Evolutionary conservation across 2,329 filamentous ascomycete species (phyloP).

Genomic region (Calonectria pauciramosa): DNA sequence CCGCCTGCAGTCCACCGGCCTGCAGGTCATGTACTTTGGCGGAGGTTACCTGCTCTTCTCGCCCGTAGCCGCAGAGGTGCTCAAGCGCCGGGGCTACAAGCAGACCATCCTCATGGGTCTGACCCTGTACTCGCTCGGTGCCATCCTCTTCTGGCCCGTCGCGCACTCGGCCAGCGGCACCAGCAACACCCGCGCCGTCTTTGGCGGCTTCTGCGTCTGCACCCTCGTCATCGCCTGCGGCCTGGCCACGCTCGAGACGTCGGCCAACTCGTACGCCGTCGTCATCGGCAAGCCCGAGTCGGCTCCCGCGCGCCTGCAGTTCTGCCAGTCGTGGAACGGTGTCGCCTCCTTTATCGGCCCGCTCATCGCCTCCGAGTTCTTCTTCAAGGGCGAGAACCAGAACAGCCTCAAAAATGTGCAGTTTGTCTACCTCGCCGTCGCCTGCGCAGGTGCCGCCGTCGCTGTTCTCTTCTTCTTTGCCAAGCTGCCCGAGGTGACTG

Average conservation of each 20-base stretch:
- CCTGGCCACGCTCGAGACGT: constrained; percentile 80
- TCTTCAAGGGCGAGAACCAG: constrained; percentile 74
- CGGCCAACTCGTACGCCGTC: constrained; percentile 76
- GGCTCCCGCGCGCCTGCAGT: constrained; percentile 52
- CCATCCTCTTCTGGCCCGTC: constrained; percentile 68
- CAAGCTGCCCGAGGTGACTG: constrained; percentile 79
- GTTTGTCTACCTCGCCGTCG: constrained; percentile 82
- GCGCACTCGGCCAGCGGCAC: constrained; percentile 61
- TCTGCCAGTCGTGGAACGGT: constrained; percentile 83
- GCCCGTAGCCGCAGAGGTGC: constrained; percentile 69
- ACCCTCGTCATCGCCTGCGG: constrained; percentile 83
- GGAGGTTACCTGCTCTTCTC: constrained; percentile 59
- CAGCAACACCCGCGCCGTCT: constrained; percentile 53
- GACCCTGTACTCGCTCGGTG: constrained; percentile 73
- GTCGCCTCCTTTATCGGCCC: constrained; percentile 81
- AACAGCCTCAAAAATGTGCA: constrained; percentile 76
- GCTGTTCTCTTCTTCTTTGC: constrained; percentile 76
- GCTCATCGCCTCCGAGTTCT: constrained; percentile 78
- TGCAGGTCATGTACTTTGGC: constrained; percentile 69
- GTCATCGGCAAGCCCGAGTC: constrained; percentile 62
- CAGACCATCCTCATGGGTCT: constrained; percentile 78
- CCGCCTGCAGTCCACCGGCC: constrained; percentile 59
- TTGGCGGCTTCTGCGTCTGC: constrained; percentile 80
- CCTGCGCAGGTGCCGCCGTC: constrained; percentile 75
- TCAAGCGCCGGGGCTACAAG: constrained; percentile 75